These are phyloP conservation scores for Leccinum subgranulosum DNA, from an alignment of 768 basidiomycete species.

Conservation along the genomic window DNA sequence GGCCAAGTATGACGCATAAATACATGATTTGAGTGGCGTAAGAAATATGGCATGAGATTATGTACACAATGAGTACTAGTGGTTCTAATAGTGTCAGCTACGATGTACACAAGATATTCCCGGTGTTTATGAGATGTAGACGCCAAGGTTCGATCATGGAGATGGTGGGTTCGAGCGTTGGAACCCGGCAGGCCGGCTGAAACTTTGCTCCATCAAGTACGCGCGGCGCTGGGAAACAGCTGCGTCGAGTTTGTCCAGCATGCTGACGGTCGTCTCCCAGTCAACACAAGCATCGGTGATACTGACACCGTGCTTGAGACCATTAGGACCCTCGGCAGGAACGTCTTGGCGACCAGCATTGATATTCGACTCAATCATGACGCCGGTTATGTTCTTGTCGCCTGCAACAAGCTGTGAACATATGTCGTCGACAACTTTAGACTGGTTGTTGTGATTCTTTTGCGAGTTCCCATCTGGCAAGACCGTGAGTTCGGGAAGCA, in stretches of 20 bases:
- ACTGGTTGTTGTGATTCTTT: conserved; percentile 93
- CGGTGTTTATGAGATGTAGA: background rate
- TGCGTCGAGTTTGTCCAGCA: conserved; percentile 71
- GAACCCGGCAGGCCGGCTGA: conserved; percentile 28
- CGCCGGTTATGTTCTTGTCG: conserved; percentile 74
- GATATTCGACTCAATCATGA: conserved; percentile 97
- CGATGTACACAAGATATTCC: background rate
- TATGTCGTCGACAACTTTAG: conserved; percentile 70
- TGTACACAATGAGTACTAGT: background rate
- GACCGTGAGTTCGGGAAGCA: background rate
- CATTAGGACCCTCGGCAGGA: conserved; percentile 63
- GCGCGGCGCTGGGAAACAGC: conserved; percentile 29
- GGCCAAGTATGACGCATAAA: background rate
- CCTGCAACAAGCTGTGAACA: conserved; percentile 73
- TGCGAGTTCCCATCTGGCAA: conserved; percentile 86
- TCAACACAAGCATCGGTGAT: conserved; percentile 93
- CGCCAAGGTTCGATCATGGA: conserved; percentile 4
- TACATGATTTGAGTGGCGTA: background rate
- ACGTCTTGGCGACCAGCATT: conserved; percentile 90
- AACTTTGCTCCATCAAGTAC: conserved; percentile 23
- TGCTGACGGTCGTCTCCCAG: conserved; percentile 73
- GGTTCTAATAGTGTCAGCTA: background rate
- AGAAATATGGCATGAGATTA: background rate
- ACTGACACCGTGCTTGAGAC: conserved; percentile 75
- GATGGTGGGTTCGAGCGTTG: conserved; percentile 15